Conservation (phyloP, 306 rosid species). For the Dalbergia cochinchinensis region DNA sequence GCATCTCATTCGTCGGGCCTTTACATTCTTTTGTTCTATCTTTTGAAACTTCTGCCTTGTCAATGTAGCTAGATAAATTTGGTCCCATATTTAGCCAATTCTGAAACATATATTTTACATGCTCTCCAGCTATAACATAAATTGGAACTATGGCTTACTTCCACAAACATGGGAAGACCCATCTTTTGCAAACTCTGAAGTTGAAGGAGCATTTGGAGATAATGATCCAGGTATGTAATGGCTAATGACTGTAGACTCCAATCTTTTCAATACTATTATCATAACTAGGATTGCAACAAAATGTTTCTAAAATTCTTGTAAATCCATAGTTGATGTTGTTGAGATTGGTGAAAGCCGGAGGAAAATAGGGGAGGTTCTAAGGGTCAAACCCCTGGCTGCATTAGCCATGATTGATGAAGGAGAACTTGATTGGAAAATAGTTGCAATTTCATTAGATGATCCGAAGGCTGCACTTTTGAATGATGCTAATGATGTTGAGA, state of each 20-base stretch:
- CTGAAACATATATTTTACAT: conserved; percentile 27
- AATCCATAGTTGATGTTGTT: conserved; percentile 82
- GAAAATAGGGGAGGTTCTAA: conserved; percentile 84
- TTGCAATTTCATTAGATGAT: conserved; percentile 94
- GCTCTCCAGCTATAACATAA: conserved; percentile 76
- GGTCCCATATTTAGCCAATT: conserved; percentile 22
- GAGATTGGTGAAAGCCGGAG: conserved; percentile 81
- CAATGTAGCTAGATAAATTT: conserved; percentile 37
- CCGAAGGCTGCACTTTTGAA: conserved; percentile 88
- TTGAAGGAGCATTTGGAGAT: conserved; percentile 95
- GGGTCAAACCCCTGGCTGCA: conserved; percentile 92
- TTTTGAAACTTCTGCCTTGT: conserved; percentile 24
- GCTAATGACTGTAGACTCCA: conserved; percentile 22
- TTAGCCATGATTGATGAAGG: conserved; percentile 99
- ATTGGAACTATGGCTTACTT: conserved; percentile 96
- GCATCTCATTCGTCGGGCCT: background rate
- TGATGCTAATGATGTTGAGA: conserved; percentile 86
- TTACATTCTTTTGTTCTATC: conserved; percentile 35
- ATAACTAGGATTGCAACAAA: background rate
- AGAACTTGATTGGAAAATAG: conserved; percentile 99
- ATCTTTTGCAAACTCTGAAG: conserved; percentile 77
- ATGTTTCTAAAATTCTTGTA: conserved; percentile 16
- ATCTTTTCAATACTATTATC: conserved; percentile 17
- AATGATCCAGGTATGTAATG: conserved; percentile 80
- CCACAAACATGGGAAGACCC: conserved; percentile 99